Conservation (phyloP, 371 early-diverging fungal genomes). For the Encephalitozoon intestinalis region DNA sequence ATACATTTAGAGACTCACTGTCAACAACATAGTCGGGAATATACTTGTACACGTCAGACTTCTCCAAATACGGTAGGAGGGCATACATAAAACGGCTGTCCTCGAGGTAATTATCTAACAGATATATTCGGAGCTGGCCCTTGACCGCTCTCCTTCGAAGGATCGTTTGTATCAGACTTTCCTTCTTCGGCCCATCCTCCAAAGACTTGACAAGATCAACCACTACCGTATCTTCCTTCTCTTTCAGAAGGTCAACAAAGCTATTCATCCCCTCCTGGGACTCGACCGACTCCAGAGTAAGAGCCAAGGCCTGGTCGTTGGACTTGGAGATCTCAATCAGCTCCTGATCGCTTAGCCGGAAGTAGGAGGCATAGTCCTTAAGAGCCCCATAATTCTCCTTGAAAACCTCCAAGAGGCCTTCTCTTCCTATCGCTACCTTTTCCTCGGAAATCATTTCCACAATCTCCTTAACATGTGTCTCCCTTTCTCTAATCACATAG, state of each 20-base stretch:
- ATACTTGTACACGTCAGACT: neutral
- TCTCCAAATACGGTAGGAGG: conserved; percentile 22
- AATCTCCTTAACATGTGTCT: conserved; percentile 1
- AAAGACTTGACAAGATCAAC: neutral
- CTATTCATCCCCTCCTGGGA: neutral
- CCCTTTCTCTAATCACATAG: neutral
- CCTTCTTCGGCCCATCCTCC: neutral
- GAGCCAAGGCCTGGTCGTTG: neutral
- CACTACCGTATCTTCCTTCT: neutral
- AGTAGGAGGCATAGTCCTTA: neutral
- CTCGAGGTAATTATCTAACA: neutral
- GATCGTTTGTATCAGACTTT: neutral
- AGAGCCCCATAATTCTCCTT: conserved; percentile 10
- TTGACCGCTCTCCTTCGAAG: conserved; percentile 10
- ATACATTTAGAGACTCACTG: conserved; percentile 13
- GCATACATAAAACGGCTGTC: conserved; percentile 8
- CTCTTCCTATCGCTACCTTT: neutral
- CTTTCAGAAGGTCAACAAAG: conserved; percentile 6
- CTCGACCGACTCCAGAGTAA: neutral
- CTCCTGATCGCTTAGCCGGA: conserved; percentile 10
- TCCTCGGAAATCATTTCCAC: neutral
- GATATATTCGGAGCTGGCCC: conserved; percentile 1
- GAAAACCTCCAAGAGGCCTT: neutral
- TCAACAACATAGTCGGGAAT: conserved; percentile 13
- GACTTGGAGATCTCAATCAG: neutral